phyloP scores from a whole-genome alignment of 345 rosid genomes.

The Linum usitatissimum region DNA sequence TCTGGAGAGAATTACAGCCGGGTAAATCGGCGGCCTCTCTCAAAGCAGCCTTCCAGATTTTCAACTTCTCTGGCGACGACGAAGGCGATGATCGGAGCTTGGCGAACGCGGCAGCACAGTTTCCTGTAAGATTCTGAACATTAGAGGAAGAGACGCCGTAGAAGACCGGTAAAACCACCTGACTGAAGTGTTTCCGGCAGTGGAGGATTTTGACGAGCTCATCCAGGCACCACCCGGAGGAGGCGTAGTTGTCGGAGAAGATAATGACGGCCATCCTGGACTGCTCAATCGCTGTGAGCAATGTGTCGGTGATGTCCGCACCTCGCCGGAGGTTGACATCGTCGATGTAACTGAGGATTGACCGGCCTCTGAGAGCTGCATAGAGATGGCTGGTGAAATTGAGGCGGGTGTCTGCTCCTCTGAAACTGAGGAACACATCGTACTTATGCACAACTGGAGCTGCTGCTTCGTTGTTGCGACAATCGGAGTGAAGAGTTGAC shows the following conservation, averaged over 20 bases:
- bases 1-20: not conserved
- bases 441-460: not conserved
- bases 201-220: not conserved
- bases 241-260: not conserved
- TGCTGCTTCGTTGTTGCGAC: not conserved
- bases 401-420: not conserved
- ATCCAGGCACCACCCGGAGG: not conserved
- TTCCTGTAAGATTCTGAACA: not conserved
- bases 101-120: not conserved
- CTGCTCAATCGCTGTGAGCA: not conserved
- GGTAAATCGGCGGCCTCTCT: not conserved
- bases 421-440: not conserved
- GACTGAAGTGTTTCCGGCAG: not conserved
- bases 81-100: not conserved
- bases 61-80: not conserved
- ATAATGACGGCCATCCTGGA: not conserved
- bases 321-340: not conserved
- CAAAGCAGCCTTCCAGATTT: not conserved
- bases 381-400: not conserved
- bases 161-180: not conserved
- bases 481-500: not conserved
- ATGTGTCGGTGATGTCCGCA: not conserved
- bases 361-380: not conserved
- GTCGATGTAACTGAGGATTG: not conserved
- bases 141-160: not conserved